phyloP scores from a whole-genome alignment of 129 eudicot species.

The Arctium lappa region DNA sequence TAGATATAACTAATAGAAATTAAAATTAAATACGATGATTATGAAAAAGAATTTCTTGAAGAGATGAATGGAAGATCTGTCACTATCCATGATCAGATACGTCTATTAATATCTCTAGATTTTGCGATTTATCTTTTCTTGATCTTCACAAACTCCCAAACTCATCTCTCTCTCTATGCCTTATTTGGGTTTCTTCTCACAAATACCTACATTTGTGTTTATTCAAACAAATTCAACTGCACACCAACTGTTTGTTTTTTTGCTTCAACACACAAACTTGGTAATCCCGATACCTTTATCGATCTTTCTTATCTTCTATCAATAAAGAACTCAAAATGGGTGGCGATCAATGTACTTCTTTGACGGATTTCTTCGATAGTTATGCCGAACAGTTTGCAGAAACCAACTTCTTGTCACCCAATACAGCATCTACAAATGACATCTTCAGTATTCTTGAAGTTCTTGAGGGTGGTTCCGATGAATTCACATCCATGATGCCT shows the following conservation, averaged over 20 bases:
- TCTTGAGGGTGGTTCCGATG: conserved; percentile 39
- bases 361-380: conserved; percentile 35
- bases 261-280: not conserved
- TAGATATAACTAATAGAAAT: not conserved
- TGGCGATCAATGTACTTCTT: not conserved
- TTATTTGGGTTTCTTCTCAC: conserved; percentile 9
- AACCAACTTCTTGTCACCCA: conserved; percentile 19
- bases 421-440: conserved; percentile 39
- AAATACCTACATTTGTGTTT: conserved; percentile 5
- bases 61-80: not conserved
- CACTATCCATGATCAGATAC: not conserved
- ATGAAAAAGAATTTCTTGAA: not conserved
- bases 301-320: not conserved
- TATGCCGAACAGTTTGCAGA: conserved; percentile 35
- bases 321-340: conserved; percentile 17
- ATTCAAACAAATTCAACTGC: not conserved
- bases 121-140: conserved; percentile 7
- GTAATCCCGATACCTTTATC: not conserved
- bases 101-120: not conserved
- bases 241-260: not conserved
- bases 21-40: not conserved
- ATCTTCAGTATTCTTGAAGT: conserved; percentile 73
- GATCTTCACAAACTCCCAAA: conserved; percentile 11
- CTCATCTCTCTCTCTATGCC: not conserved
- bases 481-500: conserved; percentile 17